Evolutionary conservation across 805 yeast genomes (phyloP), one percentile per base, ranked within the genome.

Genomic region (Sungouiozyma ichnusensis): DNA sequence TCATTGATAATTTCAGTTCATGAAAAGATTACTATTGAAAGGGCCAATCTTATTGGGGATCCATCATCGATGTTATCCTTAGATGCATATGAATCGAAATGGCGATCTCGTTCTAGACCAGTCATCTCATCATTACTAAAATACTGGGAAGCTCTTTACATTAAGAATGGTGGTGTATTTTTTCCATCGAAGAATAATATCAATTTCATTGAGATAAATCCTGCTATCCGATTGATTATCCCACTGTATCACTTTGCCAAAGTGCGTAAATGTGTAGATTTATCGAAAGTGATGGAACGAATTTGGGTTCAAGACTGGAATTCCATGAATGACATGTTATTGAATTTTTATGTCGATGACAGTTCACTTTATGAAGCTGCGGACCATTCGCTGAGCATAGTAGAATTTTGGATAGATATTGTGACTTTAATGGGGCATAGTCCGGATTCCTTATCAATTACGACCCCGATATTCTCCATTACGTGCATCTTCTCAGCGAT

Each of bases 401-500:
- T 83, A 42, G 73, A 77, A 44, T 64, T 81, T 37, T 83, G 90
- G 90, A 74, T 76, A 38, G 83, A 78, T 48, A 78, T 80, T 38
- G 78, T 80, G 15, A 72, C 81, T 4, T 74, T 77, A 40, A 73
- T 72, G 20, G 74, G 75, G 40, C 20, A 33, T 14, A 36, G 37
- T 15, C 35, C 36, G 11, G 81, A 79, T 54, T 77, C 82, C 1
- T 79, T 36, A 16, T 32, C 44, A 3, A 70, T 81, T 27, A 66
- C 86, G 48, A 81, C 90, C 0, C 92, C 92, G 1, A 81, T 81
- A 20, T 81, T 80, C 57, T 79, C 83, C 52, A 71, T 81, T 24
- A 77, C 86, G 1, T 79, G 86, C 55, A 71, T 81, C 20, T 80
- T 80, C 53, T 42, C 48, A 19, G 0, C 86, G 1, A 63, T 78